These are phyloP conservation scores for Ascoidea rubescens DNA, from an alignment of 805 yeast genomes.

Conservation along the genomic window DNA sequence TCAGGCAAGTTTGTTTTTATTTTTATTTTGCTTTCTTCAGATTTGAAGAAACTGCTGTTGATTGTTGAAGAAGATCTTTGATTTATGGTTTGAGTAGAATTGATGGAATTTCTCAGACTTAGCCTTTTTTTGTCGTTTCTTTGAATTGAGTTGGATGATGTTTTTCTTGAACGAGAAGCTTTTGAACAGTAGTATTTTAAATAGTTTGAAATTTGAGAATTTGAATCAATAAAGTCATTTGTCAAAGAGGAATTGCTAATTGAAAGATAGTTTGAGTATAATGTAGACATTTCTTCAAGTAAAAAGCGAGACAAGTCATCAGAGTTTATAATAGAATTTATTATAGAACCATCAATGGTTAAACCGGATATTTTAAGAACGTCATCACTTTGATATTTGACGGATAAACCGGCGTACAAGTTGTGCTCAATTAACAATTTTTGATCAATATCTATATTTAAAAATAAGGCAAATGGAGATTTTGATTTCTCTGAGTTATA, in stretches of 20 bases:
- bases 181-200: constrained; percentile 8
- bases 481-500: constrained; percentile 41
- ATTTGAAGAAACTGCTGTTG: too few relatives aligned
- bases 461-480: constrained; percentile 50
- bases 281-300: constrained; percentile 23
- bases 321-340: constrained; percentile 16
- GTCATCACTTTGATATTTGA: constrained; percentile 20
- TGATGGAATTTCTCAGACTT: background rate
- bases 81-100: too few relatives aligned
- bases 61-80: too few relatives aligned
- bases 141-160: background rate
- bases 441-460: constrained; percentile 37
- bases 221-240: constrained; percentile 17
- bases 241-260: constrained; percentile 20
- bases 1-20: too few relatives aligned
- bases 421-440: constrained; percentile 22
- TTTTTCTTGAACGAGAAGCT: background rate
- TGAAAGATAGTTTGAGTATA: constrained; percentile 21
- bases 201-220: constrained; percentile 13
- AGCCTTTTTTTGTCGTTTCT: background rate
- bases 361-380: constrained; percentile 16
- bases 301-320: constrained; percentile 22
- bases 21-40: too few relatives aligned
- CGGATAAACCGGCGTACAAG: constrained; percentile 34
- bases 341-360: constrained; percentile 13